Evolutionary conservation across 2,329 filamentous ascomycete species (phyloP).

Genomic region (Triangularia setosa): DNA sequence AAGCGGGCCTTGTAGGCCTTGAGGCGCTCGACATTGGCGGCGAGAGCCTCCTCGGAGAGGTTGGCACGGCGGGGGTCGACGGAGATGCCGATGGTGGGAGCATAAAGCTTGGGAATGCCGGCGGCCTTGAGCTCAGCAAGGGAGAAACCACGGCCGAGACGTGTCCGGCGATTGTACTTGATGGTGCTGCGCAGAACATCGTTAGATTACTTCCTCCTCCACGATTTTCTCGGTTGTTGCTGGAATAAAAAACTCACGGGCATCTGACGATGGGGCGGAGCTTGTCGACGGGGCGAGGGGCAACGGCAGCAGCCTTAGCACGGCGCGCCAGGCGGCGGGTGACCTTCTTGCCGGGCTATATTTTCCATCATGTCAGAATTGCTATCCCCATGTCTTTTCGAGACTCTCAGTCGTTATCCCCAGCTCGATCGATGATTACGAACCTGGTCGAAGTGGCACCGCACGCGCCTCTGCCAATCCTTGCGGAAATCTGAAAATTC

Average conservation of each 20-base stretch:
- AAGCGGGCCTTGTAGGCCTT: constrained; percentile 96
- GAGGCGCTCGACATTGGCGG: constrained; percentile 93
- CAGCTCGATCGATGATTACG: constrained; percentile 22
- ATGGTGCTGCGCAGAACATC: constrained; percentile 36
- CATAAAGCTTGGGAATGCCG: constrained; percentile 89
- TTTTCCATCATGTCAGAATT: constrained; percentile 34
- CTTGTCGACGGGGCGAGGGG: constrained; percentile 95
- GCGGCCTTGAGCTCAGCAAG: constrained; percentile 98
- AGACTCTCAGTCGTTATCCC: constrained; percentile 18
- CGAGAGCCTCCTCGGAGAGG: constrained; percentile 91
- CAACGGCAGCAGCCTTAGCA: constrained; percentile 90
- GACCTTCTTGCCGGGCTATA: constrained; percentile 91
- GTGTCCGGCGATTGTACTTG: constrained; percentile 98
- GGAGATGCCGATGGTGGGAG: constrained; percentile 92
- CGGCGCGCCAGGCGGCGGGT: constrained; percentile 86
- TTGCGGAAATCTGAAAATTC: constrained; percentile 81
- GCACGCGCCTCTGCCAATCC: constrained; percentile 99
- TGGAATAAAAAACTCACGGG: constrained; percentile 47
- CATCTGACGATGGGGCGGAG: constrained; percentile 95
- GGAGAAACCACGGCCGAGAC: constrained; percentile 96
- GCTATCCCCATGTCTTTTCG: constrained; percentile 19
- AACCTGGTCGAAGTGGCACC: constrained; percentile 99
- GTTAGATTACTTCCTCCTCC: constrained; percentile 13
- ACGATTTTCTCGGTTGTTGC: background rate
- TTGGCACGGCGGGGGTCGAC: constrained; percentile 97